Evolutionary conservation across 768 basidiomycete genomes (phyloP).

Genomic region (Lactifluus echinatus): DNA sequence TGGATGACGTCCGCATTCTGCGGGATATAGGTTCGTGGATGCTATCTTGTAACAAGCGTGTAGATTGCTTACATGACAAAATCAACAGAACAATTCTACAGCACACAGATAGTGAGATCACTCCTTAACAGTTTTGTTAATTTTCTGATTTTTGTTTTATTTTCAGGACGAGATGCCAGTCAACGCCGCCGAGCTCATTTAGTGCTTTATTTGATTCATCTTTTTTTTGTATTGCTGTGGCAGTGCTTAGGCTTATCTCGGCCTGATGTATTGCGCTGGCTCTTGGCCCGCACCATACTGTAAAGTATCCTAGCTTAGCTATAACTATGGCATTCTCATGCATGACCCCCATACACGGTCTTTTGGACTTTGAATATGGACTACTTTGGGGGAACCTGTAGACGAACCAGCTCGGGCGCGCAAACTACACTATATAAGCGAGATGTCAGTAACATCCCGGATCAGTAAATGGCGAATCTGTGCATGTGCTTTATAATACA

Average conservation of each 20-base stretch:
- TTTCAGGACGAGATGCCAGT: constrained; percentile 95
- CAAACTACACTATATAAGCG: background rate
- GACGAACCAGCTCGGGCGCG: background rate
- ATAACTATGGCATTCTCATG: background rate
- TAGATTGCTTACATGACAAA: background rate
- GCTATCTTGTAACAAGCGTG: background rate
- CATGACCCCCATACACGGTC: background rate
- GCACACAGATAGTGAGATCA: constrained; percentile 75
- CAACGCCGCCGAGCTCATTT: constrained; percentile 95
- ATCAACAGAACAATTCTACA: constrained; percentile 83
- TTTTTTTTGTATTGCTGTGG: constrained; percentile 3
- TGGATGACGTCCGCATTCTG: constrained; percentile 92
- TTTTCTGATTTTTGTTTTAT: constrained; percentile 22
- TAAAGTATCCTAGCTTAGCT: constrained; percentile 17
- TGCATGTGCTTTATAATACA: background rate
- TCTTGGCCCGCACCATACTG: background rate
- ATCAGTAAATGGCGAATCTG: background rate
- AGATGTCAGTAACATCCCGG: background rate
- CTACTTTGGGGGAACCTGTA: background rate
- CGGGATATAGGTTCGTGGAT: constrained; percentile 81
- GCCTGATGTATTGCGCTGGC: constrained; percentile 6
- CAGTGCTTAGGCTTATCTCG: constrained; percentile 1
- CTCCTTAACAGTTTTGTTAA: background rate
- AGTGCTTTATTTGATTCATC: constrained; percentile 23
- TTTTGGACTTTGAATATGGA: background rate